phyloP scores from a whole-genome alignment of 176 grass and related monocot genomes.

The Urochloa ruziziensis region DNA sequence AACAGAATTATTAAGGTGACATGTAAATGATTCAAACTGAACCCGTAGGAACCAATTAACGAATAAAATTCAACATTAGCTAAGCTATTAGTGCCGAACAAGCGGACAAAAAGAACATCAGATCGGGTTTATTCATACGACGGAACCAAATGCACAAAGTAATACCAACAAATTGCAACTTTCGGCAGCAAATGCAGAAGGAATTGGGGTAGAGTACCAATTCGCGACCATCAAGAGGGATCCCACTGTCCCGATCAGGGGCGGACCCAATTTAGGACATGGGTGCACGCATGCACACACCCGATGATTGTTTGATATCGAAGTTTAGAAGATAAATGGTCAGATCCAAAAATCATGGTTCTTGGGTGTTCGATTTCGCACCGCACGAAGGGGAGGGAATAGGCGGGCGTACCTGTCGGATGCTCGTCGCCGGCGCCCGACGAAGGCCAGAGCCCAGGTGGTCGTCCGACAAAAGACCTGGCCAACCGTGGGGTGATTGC shows the following conservation, averaged over 20 bases:
- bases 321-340: neutral
- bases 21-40: constrained; percentile 6
- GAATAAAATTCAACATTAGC: neutral
- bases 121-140: neutral
- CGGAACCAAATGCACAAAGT: neutral
- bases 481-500: too few relatives aligned
- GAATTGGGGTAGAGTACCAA: neutral
- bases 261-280: neutral
- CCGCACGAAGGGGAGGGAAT: neutral
- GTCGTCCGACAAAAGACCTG: too few relatives aligned
- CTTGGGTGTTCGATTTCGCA: neutral
- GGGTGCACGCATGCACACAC: too few relatives aligned
- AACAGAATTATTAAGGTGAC: neutral
- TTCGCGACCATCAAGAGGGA: neutral
- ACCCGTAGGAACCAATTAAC: constrained; percentile 1
- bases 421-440: neutral
- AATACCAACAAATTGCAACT: neutral
- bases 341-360: neutral
- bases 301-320: too few relatives aligned
- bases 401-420: neutral
- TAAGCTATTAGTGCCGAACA: neutral
- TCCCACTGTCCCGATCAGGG: neutral
- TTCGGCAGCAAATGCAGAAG: neutral
- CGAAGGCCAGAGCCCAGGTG: too few relatives aligned
- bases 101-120: neutral